Percentiles rank a stretch among this genome's conserved stretches.
phyloP scores from a whole-genome alignment of 139 green algal genomes.

The Chlamydomonas asymmetrica region DNA sequence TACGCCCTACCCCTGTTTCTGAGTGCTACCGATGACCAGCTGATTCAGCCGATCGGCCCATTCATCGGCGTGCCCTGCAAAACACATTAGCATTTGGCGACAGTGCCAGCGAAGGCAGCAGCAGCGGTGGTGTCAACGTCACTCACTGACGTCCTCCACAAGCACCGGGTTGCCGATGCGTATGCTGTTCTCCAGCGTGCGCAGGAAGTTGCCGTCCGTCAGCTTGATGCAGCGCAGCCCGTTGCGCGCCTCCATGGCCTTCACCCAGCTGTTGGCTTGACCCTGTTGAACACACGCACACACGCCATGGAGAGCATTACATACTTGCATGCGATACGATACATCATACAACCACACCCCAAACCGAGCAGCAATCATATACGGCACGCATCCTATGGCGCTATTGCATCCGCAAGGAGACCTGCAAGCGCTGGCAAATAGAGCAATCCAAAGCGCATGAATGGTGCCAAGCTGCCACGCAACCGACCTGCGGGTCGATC shows the following conservation, averaged over 20 bases:
- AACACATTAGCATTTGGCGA: not conserved
- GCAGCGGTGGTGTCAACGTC: not conserved
- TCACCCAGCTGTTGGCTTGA: slow-evolving; percentile 85
- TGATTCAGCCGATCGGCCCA: too few species aligned
- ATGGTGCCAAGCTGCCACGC: not conserved
- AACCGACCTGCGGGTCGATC: slow-evolving; percentile 78
- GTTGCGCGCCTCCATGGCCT: slow-evolving; percentile 74
- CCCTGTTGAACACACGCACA: slow-evolving; percentile 30
- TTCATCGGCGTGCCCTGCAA: too few species aligned
- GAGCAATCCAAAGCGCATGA: not conserved
- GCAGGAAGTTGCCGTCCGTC: slow-evolving; percentile 74
- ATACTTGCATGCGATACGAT: too few species aligned
- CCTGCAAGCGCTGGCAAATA: too few species aligned
- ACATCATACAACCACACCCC: too few species aligned
- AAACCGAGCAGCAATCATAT: too few species aligned
- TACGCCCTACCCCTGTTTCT: too few species aligned
- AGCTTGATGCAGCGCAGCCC: slow-evolving; percentile 76
- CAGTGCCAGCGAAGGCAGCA: not conserved
- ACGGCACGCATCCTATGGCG: too few species aligned
- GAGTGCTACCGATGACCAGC: too few species aligned
- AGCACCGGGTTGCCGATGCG: slow-evolving; percentile 67
- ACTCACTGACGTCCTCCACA: slow-evolving; percentile 17
- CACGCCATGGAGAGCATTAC: too few species aligned
- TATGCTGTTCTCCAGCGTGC: slow-evolving; percentile 79
- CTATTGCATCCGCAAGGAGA: too few species aligned